Conservation (phyloP, 202 grass and related monocot genomes). For the Panicum virgatum region DNA sequence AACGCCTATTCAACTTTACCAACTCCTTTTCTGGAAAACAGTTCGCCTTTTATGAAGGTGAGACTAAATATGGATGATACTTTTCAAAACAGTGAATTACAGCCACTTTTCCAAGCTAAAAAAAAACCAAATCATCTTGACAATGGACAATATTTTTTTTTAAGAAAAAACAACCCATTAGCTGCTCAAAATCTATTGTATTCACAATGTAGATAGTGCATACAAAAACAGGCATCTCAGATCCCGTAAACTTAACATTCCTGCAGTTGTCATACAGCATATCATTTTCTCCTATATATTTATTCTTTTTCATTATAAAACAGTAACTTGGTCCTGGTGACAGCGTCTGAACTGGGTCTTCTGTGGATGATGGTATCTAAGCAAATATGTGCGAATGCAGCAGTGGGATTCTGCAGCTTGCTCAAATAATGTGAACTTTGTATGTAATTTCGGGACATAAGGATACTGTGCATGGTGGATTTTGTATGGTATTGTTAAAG, state of each 20-base stretch:
- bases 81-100: background rate
- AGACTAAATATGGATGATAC: background rate
- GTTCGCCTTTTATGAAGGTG: background rate
- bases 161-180: background rate
- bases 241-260: background rate
- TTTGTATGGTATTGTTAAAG: background rate
- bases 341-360: background rate
- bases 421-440: background rate
- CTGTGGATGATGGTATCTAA: background rate
- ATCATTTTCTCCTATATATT: too few species aligned
- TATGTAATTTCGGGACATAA: background rate
- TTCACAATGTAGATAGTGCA: background rate
- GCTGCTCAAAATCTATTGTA: background rate
- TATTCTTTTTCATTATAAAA: background rate
- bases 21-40: too few species aligned
- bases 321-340: background rate
- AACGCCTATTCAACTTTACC: background rate
- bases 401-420: background rate
- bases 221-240: background rate
- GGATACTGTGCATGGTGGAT: background rate
- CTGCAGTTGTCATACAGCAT: background rate
- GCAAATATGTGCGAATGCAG: background rate
- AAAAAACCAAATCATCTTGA: background rate
- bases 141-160: background rate
- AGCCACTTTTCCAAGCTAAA: constrained; percentile 7